Evolutionary conservation across 768 basidiomycete genomes (phyloP).

Genomic region (Lentinus brumalis): DNA sequence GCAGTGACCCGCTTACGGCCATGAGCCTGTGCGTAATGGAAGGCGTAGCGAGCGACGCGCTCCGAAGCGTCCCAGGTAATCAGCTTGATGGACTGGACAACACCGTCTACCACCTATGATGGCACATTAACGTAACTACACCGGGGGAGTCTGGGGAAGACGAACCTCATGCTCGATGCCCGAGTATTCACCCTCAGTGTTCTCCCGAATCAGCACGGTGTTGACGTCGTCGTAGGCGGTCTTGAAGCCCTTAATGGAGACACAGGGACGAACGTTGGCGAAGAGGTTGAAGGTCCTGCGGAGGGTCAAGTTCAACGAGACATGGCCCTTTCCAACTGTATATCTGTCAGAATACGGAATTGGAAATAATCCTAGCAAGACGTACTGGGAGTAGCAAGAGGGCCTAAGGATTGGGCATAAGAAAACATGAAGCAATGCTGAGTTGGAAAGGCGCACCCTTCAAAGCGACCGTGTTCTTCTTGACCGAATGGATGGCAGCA

Average conservation of each 20-base stretch:
- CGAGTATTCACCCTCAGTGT: slow-evolving; percentile 99
- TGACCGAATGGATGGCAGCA: slow-evolving; percentile 84
- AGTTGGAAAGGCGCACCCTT: slow-evolving; percentile 65
- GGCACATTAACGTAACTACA: neutral
- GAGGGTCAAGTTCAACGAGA: slow-evolving; percentile 95
- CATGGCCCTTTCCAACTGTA: slow-evolving; percentile 96
- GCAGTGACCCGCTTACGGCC: slow-evolving; percentile 93
- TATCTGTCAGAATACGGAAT: slow-evolving; percentile 12
- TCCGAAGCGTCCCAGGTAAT: slow-evolving; percentile 99
- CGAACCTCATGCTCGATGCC: slow-evolving; percentile 97
- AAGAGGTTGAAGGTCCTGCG: slow-evolving; percentile 98
- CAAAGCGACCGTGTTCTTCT: slow-evolving; percentile 95
- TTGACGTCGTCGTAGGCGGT: slow-evolving; percentile 98
- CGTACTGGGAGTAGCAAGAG: slow-evolving; percentile 95
- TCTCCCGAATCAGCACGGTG: slow-evolving; percentile 97
- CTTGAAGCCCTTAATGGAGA: slow-evolving; percentile 95
- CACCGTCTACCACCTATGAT: slow-evolving; percentile 87
- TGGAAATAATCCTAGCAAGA: slow-evolving; percentile 14
- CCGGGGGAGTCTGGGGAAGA: neutral
- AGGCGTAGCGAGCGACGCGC: slow-evolving; percentile 97
- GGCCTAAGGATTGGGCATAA: slow-evolving; percentile 52
- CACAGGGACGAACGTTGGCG: slow-evolving; percentile 97
- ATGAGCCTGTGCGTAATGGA: slow-evolving; percentile 91
- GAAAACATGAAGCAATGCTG: neutral
- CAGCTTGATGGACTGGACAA: slow-evolving; percentile 99